Evolutionary conservation across 2,329 filamentous ascomycete species (phyloP).

Genomic region (Trichophyton verrucosum): DNA sequence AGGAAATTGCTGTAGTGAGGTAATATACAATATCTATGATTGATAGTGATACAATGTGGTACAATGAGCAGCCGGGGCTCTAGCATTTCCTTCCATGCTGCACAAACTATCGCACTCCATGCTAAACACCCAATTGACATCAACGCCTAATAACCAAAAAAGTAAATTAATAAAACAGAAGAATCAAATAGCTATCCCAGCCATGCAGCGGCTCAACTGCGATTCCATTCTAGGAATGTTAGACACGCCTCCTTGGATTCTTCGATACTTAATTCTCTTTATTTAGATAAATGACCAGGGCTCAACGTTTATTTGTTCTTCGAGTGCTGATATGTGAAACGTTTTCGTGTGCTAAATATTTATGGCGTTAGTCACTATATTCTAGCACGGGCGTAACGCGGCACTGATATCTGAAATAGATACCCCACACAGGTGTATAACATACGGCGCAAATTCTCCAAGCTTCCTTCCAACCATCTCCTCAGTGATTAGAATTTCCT

Average conservation of each 20-base stretch:
- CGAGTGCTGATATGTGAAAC: constrained; percentile 55
- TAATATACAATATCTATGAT: background rate
- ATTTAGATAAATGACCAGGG: too few species aligned
- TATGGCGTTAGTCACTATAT: background rate
- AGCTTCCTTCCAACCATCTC: constrained; percentile 96
- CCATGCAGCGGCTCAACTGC: background rate
- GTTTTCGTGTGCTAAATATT: constrained; percentile 49
- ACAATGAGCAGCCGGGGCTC: background rate
- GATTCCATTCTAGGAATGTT: background rate
- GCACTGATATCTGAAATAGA: background rate
- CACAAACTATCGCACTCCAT: background rate
- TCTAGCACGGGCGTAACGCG: background rate
- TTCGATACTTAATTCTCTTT: background rate
- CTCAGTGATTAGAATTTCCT: constrained; percentile 73
- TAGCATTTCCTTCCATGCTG: background rate
- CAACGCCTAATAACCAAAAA: background rate
- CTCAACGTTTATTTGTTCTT: constrained; percentile 41
- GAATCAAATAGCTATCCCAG: background rate
- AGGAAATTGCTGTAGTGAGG: background rate
- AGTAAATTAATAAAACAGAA: background rate
- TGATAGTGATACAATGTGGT: background rate
- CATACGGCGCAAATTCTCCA: constrained; percentile 81
- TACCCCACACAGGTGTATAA: constrained; percentile 17
- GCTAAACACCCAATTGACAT: background rate
- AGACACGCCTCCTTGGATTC: background rate